Evolutionary conservation across 805 yeast species (phyloP), one percentile per base, ranked within the genome.

Genomic region (Cyberlindnera bimundalis): DNA sequence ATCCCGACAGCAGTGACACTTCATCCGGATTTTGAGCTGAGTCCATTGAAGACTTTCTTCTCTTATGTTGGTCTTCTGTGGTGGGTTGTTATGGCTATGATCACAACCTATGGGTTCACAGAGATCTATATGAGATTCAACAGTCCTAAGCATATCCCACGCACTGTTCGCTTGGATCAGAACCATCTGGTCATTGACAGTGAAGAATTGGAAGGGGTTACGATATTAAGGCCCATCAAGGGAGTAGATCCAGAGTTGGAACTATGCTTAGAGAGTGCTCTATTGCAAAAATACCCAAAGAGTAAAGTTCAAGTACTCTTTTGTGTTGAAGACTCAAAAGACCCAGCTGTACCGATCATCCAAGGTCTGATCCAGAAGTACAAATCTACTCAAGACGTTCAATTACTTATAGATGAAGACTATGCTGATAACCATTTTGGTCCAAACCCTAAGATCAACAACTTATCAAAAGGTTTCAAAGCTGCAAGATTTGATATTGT

Each of bases 361-460:
- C 46, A 70, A 27, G 52, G 54, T 8, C 61, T 88, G 14, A 66
- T 83, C 6, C 50, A 52, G 1, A 71, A 69, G 45, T 78, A 80
- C 57, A 80, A 85, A 0, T 56, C 69, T 3, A 2, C 19, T 1
- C 66, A 79, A 6, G 78, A 83, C 52, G 73, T 87, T 16, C 68
- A 69, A 46, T 64, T 88, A 5, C 55, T 86, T 45, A 60, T 82
- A 2, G 83, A 78, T 33, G 62, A 40, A n/a, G 50, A 66, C 39
- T 62, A 52, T 5, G 43, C 47, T 7, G 63, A 61, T 26, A 74
- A 67, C 40, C 72, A 72, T 48, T 82, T 67, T 53, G 96, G 96
- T 2, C 93, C 95, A 5, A 88, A 88, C 53, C 96, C 96, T 6
- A 88, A 88, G 61, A 85, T 88, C 40, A 86, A 87, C 62, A 88